Base-by-base conservation (phyloP, 2,329 filamentous ascomycete species). In the Hymenoscyphus scutula region DNA sequence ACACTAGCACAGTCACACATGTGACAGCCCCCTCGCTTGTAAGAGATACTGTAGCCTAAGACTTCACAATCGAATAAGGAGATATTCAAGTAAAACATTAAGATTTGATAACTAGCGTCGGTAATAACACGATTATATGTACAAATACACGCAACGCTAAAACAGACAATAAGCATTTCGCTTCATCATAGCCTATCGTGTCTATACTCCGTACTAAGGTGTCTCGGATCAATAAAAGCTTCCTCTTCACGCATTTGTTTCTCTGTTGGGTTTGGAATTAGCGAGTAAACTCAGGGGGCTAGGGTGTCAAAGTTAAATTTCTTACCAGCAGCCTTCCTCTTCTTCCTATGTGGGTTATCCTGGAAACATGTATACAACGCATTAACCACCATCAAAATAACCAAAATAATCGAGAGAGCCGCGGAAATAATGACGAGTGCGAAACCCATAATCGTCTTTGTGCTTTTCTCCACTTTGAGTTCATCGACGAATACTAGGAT, bases 401-500 rank as follows among this genome's bases (percentile, higher is more conserved):
- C 93, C 62, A 99, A 81, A 23, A 92, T 76, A 64, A 84, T 92
- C 4, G 93, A 96, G 68, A 98, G 79, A 0, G 88, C 85, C 0
- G 91, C 90, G 77, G 98, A 95, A 4, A 98, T 83, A 17, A 88
- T 91, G 67, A 98, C 95, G 62, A 99, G 82, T 11, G 92, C 91
- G n/a, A 98, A 86, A 60, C 95, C 94, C 15, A 91, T 94, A 56
- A 98, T 85, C 0, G 94, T 98, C 80, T 97, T 91, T 10, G 94
- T 97, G 8, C 93, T 96, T 76, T 97, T 89, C 5, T 87, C 83
- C 68, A 99, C 89, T 62, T 90, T 91, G 59, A 99, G 87, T 77
- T 97, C 89, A 74, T 97, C 89, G 30, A 98, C 93, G 71, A 98
- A 99, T 58, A 98, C 82, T 68, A 99, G 79, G 69, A 98, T 91